Base-by-base conservation (phyloP, 805 yeast species). In the Dipodascopsis tothii region DNA sequence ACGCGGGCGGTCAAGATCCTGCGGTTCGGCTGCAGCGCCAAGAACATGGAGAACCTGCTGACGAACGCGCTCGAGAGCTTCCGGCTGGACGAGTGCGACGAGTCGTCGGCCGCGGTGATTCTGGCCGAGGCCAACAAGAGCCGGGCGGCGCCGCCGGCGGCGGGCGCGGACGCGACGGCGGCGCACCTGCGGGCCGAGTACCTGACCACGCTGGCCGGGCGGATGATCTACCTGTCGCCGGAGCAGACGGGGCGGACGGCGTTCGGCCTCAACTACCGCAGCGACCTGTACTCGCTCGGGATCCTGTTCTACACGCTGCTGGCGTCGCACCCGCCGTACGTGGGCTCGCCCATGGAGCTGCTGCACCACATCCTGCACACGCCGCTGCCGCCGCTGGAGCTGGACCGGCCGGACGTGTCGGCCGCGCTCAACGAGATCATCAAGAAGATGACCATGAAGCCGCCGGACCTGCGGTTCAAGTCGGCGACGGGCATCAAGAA, bases 231-330 rank as follows among this genome's bases (percentile, higher is more conserved):
- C 25, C 30, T 51, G 4, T 47, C 54, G 3, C 56, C 56, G 6
- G 56, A 53, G 37, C 56, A 53, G 36, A 49, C 56, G 11, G 56
- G 56, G 4, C 46, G 51, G 4, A 43, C 54, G 17, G 37, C 54
- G 7, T 18, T 23, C 22, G 25, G 41, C n/a, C 44, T 45, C 28
- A 55, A 52, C 33, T 39, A 46, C 36, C 43, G 56, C 11, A 52
- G 55, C n/a, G 56, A 53, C 32, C 49, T 53, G 20, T 53, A 53
- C 43, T 46, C 54, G 5, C 44, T 52, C 14, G 56, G 56, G 3
- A 43, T 52, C 30, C 44, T 49, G 14, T 51, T 53, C 25, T 53
- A 40, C 42, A 39, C 48, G 7, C 14, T 53, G 5, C 45, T 53
- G 34, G 44, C 56, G 19, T 30, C 45, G 14, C 37, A 43, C 5